Percentiles rank a stretch among this genome's conserved stretches.
These are phyloP conservation scores for Irpex sp. DNA, from an alignment of 1,284 basidiomycete genomes.

Conservation along the genomic window DNA sequence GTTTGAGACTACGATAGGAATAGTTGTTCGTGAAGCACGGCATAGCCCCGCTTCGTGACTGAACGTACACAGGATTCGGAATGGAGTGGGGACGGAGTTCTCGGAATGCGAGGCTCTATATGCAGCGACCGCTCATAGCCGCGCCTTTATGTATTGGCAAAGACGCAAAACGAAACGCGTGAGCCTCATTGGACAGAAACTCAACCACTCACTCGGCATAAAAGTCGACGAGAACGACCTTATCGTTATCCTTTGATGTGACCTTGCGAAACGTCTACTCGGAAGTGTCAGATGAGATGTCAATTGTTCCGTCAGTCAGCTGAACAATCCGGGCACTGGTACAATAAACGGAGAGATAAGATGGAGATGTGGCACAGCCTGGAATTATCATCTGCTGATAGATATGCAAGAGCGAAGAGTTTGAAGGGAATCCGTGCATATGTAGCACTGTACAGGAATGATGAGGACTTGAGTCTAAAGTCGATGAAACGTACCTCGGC, in stretches of 20 bases:
- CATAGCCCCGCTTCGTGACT: neutral
- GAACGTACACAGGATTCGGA: neutral
- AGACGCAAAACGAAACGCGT: too few species aligned
- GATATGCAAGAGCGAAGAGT: neutral
- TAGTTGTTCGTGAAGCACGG: neutral
- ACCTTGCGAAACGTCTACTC: slow-evolving; percentile 47
- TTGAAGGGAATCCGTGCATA: neutral
- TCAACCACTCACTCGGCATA: slow-evolving; percentile 63
- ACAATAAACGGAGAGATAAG: neutral
- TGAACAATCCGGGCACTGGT: neutral
- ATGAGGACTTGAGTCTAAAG: neutral
- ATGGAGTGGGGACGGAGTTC: neutral
- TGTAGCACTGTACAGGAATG: neutral
- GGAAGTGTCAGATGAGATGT: neutral
- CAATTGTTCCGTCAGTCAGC: neutral
- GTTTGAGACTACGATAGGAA: too few species aligned
- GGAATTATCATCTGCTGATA: neutral
- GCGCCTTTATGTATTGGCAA: too few species aligned
- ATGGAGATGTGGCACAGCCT: neutral
- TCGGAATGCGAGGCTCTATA: neutral
- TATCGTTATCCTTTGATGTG: slow-evolving; percentile 35
- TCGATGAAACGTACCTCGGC: slow-evolving; percentile 25
- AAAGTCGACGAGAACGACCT: slow-evolving; percentile 69
- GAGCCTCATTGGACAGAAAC: neutral
- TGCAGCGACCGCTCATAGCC: too few species aligned